phyloP scores from a whole-genome alignment of 768 basidiomycete genomes.

The Tylopilus vinaceipallidus region DNA sequence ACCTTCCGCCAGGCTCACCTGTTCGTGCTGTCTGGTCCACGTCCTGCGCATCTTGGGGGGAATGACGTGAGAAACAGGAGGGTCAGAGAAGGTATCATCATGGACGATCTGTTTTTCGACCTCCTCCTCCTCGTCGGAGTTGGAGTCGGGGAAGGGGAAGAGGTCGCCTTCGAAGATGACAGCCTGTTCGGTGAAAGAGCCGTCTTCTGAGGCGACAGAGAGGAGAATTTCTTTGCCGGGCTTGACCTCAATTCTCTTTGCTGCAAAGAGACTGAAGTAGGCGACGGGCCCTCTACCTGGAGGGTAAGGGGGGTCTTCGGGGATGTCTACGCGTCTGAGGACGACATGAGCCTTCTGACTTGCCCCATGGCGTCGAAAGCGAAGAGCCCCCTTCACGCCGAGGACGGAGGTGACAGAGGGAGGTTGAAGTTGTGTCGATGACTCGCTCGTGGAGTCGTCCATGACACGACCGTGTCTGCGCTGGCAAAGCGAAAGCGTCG shows the following conservation, averaged over 20 bases:
- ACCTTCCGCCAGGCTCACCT: slow-evolving; percentile 40
- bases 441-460: slow-evolving; percentile 41
- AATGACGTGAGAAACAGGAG: slow-evolving; percentile 37
- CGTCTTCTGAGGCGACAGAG: slow-evolving; percentile 52
- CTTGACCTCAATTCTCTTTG: slow-evolving; percentile 67
- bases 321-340: slow-evolving; percentile 55
- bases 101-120: slow-evolving; percentile 39
- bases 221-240: slow-evolving; percentile 71
- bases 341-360: slow-evolving; percentile 69
- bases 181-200: slow-evolving; percentile 52
- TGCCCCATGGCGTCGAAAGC: slow-evolving; percentile 64
- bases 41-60: slow-evolving; percentile 66
- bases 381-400: slow-evolving; percentile 59
- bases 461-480: slow-evolving; percentile 18
- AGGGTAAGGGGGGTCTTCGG: slow-evolving; percentile 45
- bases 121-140: slow-evolving; percentile 39
- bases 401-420: slow-evolving; percentile 52
- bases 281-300: slow-evolving; percentile 39
- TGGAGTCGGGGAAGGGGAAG: slow-evolving; percentile 24
- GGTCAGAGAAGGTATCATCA: slow-evolving; percentile 40
- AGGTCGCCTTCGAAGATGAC: slow-evolving; percentile 59
- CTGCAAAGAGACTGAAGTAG: slow-evolving; percentile 64
- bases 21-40: slow-evolving; percentile 52
- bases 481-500: slow-evolving; percentile 10
- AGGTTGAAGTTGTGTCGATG: slow-evolving; percentile 26